These are phyloP conservation scores for Achlya hypogyna DNA, from an alignment of 352 stramenopile species.

Conservation along the genomic window DNA sequence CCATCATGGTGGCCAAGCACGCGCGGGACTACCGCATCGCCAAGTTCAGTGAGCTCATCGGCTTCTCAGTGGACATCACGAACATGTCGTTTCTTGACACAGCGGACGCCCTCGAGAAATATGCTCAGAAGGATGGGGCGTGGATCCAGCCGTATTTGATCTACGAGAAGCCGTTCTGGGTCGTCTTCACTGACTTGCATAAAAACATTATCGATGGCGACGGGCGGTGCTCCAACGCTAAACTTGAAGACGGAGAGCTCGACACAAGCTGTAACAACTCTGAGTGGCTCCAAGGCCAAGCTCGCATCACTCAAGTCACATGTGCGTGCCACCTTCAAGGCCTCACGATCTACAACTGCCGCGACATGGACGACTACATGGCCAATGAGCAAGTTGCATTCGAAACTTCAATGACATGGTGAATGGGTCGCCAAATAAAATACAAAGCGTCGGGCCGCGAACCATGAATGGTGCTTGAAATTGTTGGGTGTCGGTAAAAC, in stretches of 20 bases:
- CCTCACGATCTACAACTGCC: constrained; percentile 4
- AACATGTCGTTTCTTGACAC: constrained; percentile 37
- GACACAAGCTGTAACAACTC: not conserved
- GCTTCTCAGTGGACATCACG: constrained; percentile 29
- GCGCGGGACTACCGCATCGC: constrained; percentile 40
- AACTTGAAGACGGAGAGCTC: constrained; percentile 28
- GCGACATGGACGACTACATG: not conserved
- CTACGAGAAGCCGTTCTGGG: constrained; percentile 26
- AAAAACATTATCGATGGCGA: constrained; percentile 26
- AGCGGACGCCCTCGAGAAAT: constrained; percentile 29
- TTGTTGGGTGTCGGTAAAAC: too few species aligned
- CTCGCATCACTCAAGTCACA: constrained; percentile 2
- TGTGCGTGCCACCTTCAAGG: not conserved
- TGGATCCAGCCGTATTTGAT: constrained; percentile 32
- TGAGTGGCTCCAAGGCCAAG: not conserved
- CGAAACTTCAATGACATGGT: not conserved
- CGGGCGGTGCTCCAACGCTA: not conserved
- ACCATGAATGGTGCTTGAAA: too few species aligned
- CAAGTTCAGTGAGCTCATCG: constrained; percentile 52
- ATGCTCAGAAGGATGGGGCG: constrained; percentile 20
- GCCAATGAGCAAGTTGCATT: not conserved
- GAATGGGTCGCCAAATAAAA: too few species aligned
- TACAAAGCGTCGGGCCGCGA: too few species aligned
- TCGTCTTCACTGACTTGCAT: constrained; percentile 30
- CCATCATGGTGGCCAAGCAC: constrained; percentile 29